A percentile compares a stretch with the other conserved stretches of the same genome.
These are phyloP conservation scores for Magnolia officinalis DNA, from an alignment of 164 flowering plant genomes.

Conservation along the genomic window DNA sequence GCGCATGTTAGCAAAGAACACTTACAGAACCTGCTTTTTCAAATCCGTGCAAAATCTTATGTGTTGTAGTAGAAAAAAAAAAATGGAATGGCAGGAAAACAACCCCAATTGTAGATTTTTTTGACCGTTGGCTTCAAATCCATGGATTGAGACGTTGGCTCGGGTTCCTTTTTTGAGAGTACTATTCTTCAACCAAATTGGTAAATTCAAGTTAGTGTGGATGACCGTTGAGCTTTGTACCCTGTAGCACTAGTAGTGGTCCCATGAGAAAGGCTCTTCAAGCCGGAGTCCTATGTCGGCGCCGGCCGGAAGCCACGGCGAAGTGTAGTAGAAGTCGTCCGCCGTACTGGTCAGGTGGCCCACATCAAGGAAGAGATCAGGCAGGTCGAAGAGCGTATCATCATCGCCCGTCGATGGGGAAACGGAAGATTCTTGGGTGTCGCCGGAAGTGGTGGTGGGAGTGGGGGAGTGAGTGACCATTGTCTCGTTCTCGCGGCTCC, in stretches of 20 bases:
- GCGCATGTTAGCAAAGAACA: not conserved
- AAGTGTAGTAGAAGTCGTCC: slow-evolving; percentile 12
- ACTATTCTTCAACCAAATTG: not conserved
- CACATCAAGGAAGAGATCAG: slow-evolving; percentile 22
- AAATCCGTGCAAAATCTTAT: not conserved
- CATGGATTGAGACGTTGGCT: not conserved
- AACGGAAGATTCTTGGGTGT: slow-evolving; percentile 12
- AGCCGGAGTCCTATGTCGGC: slow-evolving; percentile 8
- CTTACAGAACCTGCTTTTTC: not conserved
- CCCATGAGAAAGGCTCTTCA: slow-evolving; percentile 19
- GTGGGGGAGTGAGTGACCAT: not conserved
- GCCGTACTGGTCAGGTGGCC: not conserved
- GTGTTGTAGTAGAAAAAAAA: not conserved
- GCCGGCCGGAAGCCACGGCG: slow-evolving; percentile 9
- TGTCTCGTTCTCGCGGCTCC: not conserved
- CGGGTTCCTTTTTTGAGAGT: not conserved
- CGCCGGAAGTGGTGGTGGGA: not conserved
- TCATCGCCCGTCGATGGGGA: slow-evolving; percentile 14
- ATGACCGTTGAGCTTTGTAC: not conserved
- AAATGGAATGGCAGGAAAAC: not conserved
- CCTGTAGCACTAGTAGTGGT: not conserved
- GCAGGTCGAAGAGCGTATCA: slow-evolving; percentile 25
- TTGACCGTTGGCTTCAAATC: not conserved
- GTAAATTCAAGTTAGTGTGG: not conserved
- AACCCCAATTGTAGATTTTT: not conserved